Base-by-base conservation (phyloP, 2,329 filamentous ascomycete species). In the Cytospora mali region DNA sequence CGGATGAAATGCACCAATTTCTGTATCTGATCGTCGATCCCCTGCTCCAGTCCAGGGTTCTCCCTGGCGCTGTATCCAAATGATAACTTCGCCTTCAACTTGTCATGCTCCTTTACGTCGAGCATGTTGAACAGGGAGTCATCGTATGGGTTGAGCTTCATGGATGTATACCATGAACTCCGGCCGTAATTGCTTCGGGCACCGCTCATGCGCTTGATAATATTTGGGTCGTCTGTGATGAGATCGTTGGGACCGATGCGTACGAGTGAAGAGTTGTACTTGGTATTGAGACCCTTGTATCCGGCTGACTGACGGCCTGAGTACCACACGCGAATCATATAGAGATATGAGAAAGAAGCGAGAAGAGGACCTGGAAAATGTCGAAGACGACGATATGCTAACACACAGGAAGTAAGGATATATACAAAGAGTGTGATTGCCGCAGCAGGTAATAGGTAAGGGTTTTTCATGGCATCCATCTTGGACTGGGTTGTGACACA, bases 1-100 rank as follows among this genome's bases (percentile, higher is more conserved):
- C 79, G 75, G 59, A 86, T 78, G 10, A 85, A 74, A 7, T 75
- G 68, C 31, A 86, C 66, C 5, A 85, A 71, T 42, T 79, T 76
- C 61, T 69, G 68, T 50, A 84, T 73, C 55, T 80, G 77, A 13
- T 69, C 66, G 66, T 86, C 80, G 59, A 87, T 77, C n/a, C 77
- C 74, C 13, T 71, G 65, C 68, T 86, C 83, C 23, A 85, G 70
- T 3, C 72, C 72, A 11, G 75, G 73, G 62, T 83, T 84, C 54
- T 85, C 84, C 66, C 83, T 83, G 39, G 83, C 83, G 2, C 80
- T 79, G 55, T 75, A 74, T 1, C 69, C 57, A 3, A n/a, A 31
- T 4, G 21, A 16, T 3, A 59, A 67, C 29, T 68, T 65, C 2
- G 66, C 66, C 65, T 73, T 73, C 64, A 73, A 59, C 13, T 61